Conservation (phyloP, 441 rosid genomes). For the Bocquillonia castaneifolia region DNA sequence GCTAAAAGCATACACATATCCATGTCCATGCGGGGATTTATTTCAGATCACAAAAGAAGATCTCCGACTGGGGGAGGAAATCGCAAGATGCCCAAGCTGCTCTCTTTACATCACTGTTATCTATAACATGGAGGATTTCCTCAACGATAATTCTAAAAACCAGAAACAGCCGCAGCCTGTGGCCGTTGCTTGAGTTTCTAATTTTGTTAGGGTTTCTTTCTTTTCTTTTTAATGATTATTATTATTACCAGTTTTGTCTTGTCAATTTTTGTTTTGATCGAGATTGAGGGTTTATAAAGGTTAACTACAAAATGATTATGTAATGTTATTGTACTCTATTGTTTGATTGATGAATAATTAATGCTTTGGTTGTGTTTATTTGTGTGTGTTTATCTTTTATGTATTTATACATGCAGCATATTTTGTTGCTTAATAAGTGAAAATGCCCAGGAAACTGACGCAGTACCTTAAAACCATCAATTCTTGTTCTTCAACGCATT, state of each 20-base stretch:
- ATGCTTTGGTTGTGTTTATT: too few relatives aligned
- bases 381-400: too few relatives aligned
- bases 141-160: slow-evolving; percentile 28
- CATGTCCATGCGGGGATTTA: slow-evolving; percentile 89
- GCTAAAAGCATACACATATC: slow-evolving; percentile 74
- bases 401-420: too few relatives aligned
- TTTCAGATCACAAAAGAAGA: slow-evolving; percentile 89
- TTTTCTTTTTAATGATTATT: background rate
- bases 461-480: too few relatives aligned
- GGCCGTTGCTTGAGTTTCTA: slow-evolving; percentile 46
- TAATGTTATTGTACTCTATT: too few relatives aligned
- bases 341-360: too few relatives aligned
- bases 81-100: slow-evolving; percentile 88
- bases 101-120: slow-evolving; percentile 83
- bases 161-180: slow-evolving; percentile 41
- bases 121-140: slow-evolving; percentile 76
- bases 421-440: too few relatives aligned
- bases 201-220: background rate
- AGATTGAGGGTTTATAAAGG: too few relatives aligned
- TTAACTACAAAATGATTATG: too few relatives aligned
- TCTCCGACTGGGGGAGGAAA: slow-evolving; percentile 73
- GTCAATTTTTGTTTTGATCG: too few relatives aligned
- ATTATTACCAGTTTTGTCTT: background rate
- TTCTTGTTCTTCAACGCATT: too few relatives aligned
- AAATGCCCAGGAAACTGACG: too few relatives aligned